A percentile compares a stretch with the other conserved stretches of the same genome.
Conservation (phyloP, 2,329 filamentous ascomycete genomes). For the Ambrosiella cleistominuta region DNA sequence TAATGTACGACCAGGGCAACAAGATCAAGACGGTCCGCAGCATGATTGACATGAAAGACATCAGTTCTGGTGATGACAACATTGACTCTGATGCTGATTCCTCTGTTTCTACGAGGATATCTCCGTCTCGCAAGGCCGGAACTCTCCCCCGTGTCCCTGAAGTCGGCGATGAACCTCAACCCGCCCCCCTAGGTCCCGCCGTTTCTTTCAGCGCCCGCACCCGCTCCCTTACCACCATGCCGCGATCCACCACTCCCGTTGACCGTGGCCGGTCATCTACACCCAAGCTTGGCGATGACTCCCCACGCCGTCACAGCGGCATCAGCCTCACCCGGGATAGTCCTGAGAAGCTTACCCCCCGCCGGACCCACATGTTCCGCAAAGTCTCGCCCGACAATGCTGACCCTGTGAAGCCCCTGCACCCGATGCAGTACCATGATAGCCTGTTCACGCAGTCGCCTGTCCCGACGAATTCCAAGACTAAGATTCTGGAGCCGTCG, state of each 20-base stretch:
- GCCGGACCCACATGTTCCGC: slow-evolving; percentile 8
- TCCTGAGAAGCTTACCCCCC: not conserved
- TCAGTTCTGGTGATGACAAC: slow-evolving; percentile 2
- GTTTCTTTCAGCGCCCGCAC: not conserved
- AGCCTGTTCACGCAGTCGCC: slow-evolving; percentile 16
- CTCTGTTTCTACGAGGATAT: not conserved
- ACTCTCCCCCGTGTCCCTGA: not conserved
- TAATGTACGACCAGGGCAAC: not conserved
- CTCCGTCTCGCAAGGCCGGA: not conserved
- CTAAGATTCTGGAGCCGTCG: slow-evolving; percentile 24
- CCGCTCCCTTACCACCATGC: not conserved
- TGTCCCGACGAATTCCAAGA: slow-evolving; percentile 19
- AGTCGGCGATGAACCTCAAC: not conserved
- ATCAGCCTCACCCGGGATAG: not conserved
- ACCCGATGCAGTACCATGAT: slow-evolving; percentile 18
- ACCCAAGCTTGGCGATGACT: slow-evolving; percentile 1
- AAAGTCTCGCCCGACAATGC: not conserved
- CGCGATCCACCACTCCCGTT: not conserved
- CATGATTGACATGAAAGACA: slow-evolving; percentile 3
- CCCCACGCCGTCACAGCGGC: not conserved
- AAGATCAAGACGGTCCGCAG: slow-evolving; percentile 6
- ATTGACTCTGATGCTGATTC: not conserved
- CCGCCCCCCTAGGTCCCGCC: not conserved
- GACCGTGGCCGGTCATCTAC: slow-evolving; percentile 3
- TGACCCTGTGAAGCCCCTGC: slow-evolving; percentile 14